Evolutionary conservation across 202 grass and related monocot species (phyloP).

Genomic region (Miscanthus sacchariflorus): DNA sequence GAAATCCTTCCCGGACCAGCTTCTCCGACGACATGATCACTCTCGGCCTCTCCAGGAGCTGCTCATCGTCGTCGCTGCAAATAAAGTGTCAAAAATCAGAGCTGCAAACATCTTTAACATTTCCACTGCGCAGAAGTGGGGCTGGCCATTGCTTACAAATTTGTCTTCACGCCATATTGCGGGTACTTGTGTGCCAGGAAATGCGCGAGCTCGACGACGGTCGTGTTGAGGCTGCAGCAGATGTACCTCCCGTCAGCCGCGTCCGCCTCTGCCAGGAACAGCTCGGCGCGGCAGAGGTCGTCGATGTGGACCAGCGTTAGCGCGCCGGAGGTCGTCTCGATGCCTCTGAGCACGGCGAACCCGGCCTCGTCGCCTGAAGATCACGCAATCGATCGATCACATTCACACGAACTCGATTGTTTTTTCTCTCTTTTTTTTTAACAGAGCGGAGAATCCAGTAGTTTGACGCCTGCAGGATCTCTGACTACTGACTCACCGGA

Average conservation of each 20-base stretch:
- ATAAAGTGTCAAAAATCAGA: background rate
- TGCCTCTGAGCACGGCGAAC: conserved; percentile 40
- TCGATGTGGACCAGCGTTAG: conserved; percentile 52
- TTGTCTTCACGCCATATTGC: conserved; percentile 48
- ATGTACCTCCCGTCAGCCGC: conserved; percentile 53
- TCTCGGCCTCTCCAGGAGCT: conserved; percentile 55
- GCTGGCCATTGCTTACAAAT: background rate
- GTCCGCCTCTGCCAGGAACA: conserved; percentile 56
- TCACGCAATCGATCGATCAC: background rate
- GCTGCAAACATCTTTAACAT: too few species aligned
- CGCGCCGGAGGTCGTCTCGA: conserved; percentile 53
- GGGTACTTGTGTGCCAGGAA: conserved; percentile 56
- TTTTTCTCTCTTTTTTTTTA: too few species aligned
- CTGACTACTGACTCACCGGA: conserved; percentile 42
- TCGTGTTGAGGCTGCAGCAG: conserved; percentile 59
- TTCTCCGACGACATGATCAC: conserved; percentile 65
- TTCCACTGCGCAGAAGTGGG: too few species aligned
- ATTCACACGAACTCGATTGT: background rate
- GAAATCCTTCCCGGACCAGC: conserved; percentile 64
- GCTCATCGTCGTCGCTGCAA: background rate
- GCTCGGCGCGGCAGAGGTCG: conserved; percentile 63
- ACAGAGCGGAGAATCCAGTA: background rate
- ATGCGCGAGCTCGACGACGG: conserved; percentile 43
- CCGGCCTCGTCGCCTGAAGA: conserved; percentile 41
- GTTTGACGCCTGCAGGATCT: background rate